Evolutionary conservation across 2,329 filamentous ascomycete species (phyloP).

Genomic region (Pseudocercospora fuligena): DNA sequence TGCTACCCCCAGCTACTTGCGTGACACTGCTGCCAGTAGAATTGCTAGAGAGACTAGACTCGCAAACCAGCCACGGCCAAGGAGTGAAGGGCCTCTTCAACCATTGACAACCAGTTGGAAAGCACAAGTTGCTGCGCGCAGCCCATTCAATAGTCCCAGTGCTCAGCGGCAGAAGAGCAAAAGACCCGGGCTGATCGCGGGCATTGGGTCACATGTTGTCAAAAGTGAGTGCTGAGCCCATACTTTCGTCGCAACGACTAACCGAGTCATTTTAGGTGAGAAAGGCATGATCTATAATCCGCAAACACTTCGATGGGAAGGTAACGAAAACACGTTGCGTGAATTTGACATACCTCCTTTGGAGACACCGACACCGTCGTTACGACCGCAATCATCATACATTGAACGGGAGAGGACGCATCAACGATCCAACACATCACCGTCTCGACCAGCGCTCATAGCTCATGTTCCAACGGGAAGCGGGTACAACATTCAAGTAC

Average conservation of each 20-base stretch:
- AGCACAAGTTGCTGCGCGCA: conserved; percentile 57
- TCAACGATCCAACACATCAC: conserved; percentile 44
- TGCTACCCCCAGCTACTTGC: conserved; percentile 65
- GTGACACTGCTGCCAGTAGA: conserved; percentile 69
- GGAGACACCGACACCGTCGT: conserved; percentile 44
- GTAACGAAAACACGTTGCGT: conserved; percentile 84
- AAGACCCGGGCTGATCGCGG: conserved; percentile 85
- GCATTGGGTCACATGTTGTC: conserved; percentile 74
- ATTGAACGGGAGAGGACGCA: conserved; percentile 40
- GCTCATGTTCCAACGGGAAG: conserved; percentile 75
- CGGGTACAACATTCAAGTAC: conserved; percentile 84
- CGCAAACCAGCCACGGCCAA: conserved; percentile 44
- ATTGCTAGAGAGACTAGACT: conserved; percentile 65
- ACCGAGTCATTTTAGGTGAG: conserved; percentile 62
- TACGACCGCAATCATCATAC: conserved; percentile 35
- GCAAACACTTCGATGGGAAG: conserved; percentile 85
- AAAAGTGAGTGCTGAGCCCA: conserved; percentile 68
- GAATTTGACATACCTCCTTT: conserved; percentile 68
- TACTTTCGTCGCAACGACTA: conserved; percentile 3
- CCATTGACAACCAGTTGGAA: conserved; percentile 65
- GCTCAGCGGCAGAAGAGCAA: conserved; percentile 53
- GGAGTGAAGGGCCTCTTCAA: conserved; percentile 55
- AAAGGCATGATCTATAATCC: conserved; percentile 98
- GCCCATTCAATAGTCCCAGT: conserved; percentile 56
- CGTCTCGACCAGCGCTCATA: conserved; percentile 76